Evolutionary conservation across 1,139 yeast genomes (phyloP), one percentile per base, ranked within the genome.

Genomic region (Saccharomyces hybrid): DNA sequence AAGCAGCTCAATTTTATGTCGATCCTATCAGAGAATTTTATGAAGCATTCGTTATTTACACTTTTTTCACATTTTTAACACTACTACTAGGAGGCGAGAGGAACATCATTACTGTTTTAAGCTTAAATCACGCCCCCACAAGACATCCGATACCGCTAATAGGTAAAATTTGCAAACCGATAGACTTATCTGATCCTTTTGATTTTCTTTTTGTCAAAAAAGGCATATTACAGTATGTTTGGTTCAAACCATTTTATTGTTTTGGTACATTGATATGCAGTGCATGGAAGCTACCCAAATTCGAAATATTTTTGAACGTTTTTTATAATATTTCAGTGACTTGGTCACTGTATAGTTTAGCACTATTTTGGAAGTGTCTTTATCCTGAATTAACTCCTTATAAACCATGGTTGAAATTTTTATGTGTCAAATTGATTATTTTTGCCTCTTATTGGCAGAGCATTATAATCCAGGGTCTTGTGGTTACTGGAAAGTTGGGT

Each of bases 371-470:
- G 99, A 85, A 83, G 65, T 88, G 95, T 58, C 73, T 93, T 20
- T 83, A 88, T 73, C 71, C 69, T 6, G 98, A 91, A 63, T 76
- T 93, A 61, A 77, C 76, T 54, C 90, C 88, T 0, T 91, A 85
- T 72, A 79, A 88, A 53, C 98, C 98, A 2, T 83, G 93, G 76
- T 91, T 96, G 8, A 95, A 95, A 70, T 93, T 93, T 67, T 70
- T 95, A 48, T 90, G 97, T 73, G 96, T 93, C 53, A 93, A 93
- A 68, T 77, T 90, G 60, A 88, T 93, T 55, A 91, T 95, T 55
- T 93, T 93, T 76, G 97, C 96, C 41, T 88, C 96, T 16, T 93
- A 90, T 69, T 93, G 99, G 99, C 99, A 93, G 68, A 93, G 96
- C 0, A 77, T 91, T 27, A 63, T 84, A 0, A 74, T 93, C 50